Evolutionary conservation across 2,329 filamentous ascomycete species (phyloP), one percentile per base, ranked within the genome.

Genomic region (Macrophomina pseudophaseolina): DNA sequence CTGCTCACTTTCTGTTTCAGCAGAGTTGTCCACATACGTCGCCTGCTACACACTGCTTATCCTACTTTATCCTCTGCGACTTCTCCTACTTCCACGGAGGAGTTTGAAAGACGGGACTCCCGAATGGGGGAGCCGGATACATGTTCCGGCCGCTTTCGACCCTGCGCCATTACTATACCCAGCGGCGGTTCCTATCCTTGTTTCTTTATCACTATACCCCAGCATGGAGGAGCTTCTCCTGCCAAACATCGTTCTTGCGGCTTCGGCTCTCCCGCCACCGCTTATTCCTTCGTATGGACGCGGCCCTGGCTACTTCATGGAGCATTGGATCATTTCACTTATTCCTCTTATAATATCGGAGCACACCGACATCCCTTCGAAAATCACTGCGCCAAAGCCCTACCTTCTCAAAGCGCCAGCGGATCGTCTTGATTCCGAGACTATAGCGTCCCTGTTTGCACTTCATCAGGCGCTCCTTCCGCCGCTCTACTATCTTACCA

Each of bases 151-250:
- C 4, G 85, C 87, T n/a, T 97, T 97, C 78, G 94, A 98, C 74
- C 94, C 93, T 2, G 94, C 94, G 6, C 92, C 94, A 11, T 84
- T 97, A n/a, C 79, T 97, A 66, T 98, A 97, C 75, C 94, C 94
- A 18, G 86, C 90, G 5, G 79, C 89, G 2, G 84, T 97, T 35
- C 92, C 94, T 0, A 80, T 94, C 16, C 84, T 94, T 53, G 90
- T 95, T 33, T 89, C 93, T 1, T 81, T 95, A 4, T 89, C 94
- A 9, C 83, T 97, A 49, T 87, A 89, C 7, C 83, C 85, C 60
- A 84, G 86, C 58, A 87, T 87, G 53, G 82, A 86, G 3, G 82
- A 84, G 16, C 83, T 88, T 12, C 76, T 97, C 23, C 80, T 97
- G 7, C 89, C 91, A 1, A 97, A 95, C 73, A 86, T 97, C 46